Base-by-base conservation (phyloP, 352 stramenopile species). In the Pythium rishiriense region DNA sequence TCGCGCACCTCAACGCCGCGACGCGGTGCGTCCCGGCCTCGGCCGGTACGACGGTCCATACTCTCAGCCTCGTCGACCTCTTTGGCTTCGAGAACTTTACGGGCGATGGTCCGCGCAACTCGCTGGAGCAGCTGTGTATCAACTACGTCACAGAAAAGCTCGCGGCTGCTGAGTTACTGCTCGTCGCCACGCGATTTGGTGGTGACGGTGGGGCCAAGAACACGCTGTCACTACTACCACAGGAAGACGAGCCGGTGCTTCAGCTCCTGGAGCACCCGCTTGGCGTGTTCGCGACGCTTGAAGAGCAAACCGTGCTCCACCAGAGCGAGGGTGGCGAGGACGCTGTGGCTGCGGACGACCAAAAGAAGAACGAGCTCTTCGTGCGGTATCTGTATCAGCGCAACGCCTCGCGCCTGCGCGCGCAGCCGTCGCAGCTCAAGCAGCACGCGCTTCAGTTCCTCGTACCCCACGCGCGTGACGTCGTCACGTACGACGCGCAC, bases 101-200 rank as follows among this genome's bases (percentile, higher is more conserved):
- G 1, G 42, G 37, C 35, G 43, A n/a, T 31, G 55, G 42, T 24
- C 15, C 54, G 22, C 53, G 63, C 28, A 91, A 91, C 62, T 93
- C 84, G 22, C 70, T 91, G 35, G 84, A 88, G 70, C 84, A 93
- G 51, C 71, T 93, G 0, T 91, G 82, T 47, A 90, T 93, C 57
- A 93, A 93, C 54, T 93, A 89, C 63, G 57, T 90, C 62, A 91
- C 75, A n/a, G 84, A 93, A 29, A 93, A 91, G 47, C 72, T 93
- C 11, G 83, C 83, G 22, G 63, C 60, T 6, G 76, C 68, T 12
- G 79, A 90, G 25, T 41, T 70, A 26, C 58, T 70, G 24, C 21
- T 71, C 8, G 31, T 77, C 10, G 22, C 45, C 4, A n/a, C 19
- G 3, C 21, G 41, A n/a, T 53, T 52, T 29, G 29, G 17, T 2